Evolutionary conservation across 2,329 filamentous ascomycete species (phyloP).

Genomic region (Penicillium sp.): DNA sequence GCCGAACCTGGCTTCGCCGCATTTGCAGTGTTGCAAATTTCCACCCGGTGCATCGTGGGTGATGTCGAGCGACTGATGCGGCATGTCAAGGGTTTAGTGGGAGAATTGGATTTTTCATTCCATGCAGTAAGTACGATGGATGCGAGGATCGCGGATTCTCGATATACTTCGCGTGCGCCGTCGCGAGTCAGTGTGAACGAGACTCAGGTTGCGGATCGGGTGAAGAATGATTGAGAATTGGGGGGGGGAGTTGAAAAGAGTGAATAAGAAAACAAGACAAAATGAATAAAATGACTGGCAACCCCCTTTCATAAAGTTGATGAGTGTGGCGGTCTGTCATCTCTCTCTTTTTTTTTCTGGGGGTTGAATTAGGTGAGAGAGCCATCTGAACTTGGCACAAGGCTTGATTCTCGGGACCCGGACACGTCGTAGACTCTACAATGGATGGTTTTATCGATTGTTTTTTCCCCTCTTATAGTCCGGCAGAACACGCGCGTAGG

Average conservation of each 20-base stretch:
- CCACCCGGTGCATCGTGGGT: conserved; percentile 61
- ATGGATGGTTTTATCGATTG: no score
- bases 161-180: conserved; percentile 17
- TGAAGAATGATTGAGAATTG: conserved; percentile 25
- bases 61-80: conserved; percentile 60
- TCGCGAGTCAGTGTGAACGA: conserved; percentile 21
- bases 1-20: conserved; percentile 67
- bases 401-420: no score
- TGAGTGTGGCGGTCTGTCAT: no score
- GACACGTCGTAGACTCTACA: no score
- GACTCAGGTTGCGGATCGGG: conserved; percentile 19
- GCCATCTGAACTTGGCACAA: no score
- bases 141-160: conserved; percentile 15
- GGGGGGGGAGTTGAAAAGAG: not conserved
- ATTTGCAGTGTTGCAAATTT: conserved; percentile 69
- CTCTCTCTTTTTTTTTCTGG: no score
- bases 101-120: conserved; percentile 69
- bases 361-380: no score
- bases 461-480: no score
- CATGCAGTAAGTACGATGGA: conserved; percentile 44
- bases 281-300: not conserved
- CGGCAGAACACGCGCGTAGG: no score
- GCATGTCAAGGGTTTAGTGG: conserved; percentile 61
- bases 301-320: no score
- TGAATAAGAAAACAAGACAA: no score